Conservation (phyloP, 1,284 basidiomycete genomes). For the Leccinum pseudoinsigne region DNA sequence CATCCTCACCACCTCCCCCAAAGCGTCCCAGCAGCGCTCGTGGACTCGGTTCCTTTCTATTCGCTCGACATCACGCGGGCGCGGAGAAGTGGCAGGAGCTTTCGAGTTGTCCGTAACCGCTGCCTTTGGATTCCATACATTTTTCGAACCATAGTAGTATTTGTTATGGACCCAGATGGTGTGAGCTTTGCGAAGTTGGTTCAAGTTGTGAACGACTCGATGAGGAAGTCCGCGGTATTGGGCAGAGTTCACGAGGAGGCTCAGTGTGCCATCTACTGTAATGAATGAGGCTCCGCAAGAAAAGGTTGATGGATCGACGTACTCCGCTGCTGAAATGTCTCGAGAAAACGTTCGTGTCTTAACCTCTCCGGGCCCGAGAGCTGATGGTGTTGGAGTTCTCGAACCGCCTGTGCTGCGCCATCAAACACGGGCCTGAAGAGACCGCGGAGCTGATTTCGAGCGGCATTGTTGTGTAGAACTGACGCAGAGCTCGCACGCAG, state of each 20-base stretch:
- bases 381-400: constrained; percentile 37
- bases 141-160: constrained; percentile 23
- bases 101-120: constrained; percentile 26
- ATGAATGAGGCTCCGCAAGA: constrained; percentile 4
- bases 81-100: constrained; percentile 5
- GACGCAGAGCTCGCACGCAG: constrained; percentile 59
- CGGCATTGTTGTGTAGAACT: constrained; percentile 53
- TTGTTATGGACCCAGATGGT: constrained; percentile 24
- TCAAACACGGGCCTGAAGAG: constrained; percentile 61
- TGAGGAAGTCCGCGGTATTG: constrained; percentile 63
- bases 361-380: constrained; percentile 32
- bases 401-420: constrained; percentile 46
- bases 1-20: constrained; percentile 34
- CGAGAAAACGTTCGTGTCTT: constrained; percentile 43
- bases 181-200: constrained; percentile 36
- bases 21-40: constrained; percentile 34
- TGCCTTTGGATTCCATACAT: constrained; percentile 49
- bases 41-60: constrained; percentile 20
- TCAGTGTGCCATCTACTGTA: constrained; percentile 56
- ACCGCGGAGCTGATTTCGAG: constrained; percentile 44
- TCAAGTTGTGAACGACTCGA: constrained; percentile 52
- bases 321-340: constrained; percentile 52
- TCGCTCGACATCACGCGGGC: constrained; percentile 14
- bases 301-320: constrained; percentile 12
- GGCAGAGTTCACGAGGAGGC: constrained; percentile 54